phyloP scores from a whole-genome alignment of 495 filamentous ascomycete genomes.

The Neurospora sp. region DNA sequence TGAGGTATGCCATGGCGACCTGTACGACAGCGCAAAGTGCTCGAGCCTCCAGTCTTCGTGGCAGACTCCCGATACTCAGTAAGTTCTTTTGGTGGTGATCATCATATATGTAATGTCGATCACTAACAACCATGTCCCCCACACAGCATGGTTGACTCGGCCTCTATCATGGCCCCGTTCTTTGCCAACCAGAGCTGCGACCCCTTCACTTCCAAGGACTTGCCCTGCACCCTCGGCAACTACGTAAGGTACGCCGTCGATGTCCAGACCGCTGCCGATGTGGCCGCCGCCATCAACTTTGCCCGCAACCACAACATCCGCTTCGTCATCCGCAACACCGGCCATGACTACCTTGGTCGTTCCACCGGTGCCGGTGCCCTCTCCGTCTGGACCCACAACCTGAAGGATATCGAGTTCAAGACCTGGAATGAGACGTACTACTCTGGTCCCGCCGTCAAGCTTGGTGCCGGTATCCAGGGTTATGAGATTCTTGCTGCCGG shows the following conservation, averaged over 20 bases:
- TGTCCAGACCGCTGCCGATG: constrained; percentile 27
- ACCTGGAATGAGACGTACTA: constrained; percentile 32
- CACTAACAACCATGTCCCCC: constrained; percentile 19
- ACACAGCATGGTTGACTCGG: constrained; percentile 29
- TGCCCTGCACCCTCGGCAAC: constrained; percentile 44
- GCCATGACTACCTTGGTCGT: constrained; percentile 38
- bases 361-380: constrained; percentile 43
- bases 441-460: constrained; percentile 37
- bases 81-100: constrained; percentile 4
- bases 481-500: constrained; percentile 40
- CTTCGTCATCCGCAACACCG: constrained; percentile 39
- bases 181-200: constrained; percentile 35
- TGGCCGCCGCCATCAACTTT: constrained; percentile 36
- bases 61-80: constrained; percentile 24
- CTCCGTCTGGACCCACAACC: constrained; percentile 41
- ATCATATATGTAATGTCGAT: background rate
- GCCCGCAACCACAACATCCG: constrained; percentile 33
- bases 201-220: constrained; percentile 14
- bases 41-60: constrained; percentile 12
- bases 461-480: constrained; percentile 51
- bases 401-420: constrained; percentile 37
- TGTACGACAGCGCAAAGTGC: constrained; percentile 18
- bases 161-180: constrained; percentile 36
- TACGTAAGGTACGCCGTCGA: constrained; percentile 48
- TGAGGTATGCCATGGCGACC: constrained; percentile 35